Evolutionary conservation across 257 asterid species (phyloP).

Genomic region (Handroanthus guayacan): DNA sequence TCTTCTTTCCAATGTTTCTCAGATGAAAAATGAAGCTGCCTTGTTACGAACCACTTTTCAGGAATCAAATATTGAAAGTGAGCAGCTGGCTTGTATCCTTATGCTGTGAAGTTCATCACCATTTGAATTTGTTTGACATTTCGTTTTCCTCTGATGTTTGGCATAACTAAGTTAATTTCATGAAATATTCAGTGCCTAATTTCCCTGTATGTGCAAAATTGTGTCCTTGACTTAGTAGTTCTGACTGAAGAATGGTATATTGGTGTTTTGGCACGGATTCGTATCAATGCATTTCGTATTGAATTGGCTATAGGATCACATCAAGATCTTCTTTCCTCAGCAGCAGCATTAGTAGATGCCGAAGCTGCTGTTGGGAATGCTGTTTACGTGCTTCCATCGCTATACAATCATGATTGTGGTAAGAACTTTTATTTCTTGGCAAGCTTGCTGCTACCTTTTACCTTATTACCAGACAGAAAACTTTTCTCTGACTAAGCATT

Average conservation of each 20-base stretch:
- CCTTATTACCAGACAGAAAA: slow-evolving; percentile 2
- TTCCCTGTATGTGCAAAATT: slow-evolving; percentile 24
- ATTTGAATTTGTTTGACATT: slow-evolving; percentile 12
- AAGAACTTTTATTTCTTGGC: slow-evolving; percentile 38
- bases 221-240: slow-evolving; percentile 66
- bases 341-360: slow-evolving; percentile 80
- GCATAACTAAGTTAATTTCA: neutral
- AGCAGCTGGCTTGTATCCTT: slow-evolving; percentile 75
- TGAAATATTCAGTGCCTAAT: slow-evolving; percentile 16
- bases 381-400: slow-evolving; percentile 79
- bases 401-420: slow-evolving; percentile 96
- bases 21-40: slow-evolving; percentile 70
- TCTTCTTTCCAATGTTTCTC: slow-evolving; percentile 30
- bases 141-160: slow-evolving; percentile 21
- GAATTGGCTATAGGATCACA: slow-evolving; percentile 73
- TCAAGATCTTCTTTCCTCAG: slow-evolving; percentile 77
- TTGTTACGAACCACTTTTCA: slow-evolving; percentile 63
- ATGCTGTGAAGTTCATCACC: slow-evolving; percentile 31
- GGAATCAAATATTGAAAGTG: slow-evolving; percentile 50
- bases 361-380: slow-evolving; percentile 91
- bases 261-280: slow-evolving; percentile 75
- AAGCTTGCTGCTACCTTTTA: slow-evolving; percentile 23
- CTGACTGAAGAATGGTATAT: slow-evolving; percentile 84
- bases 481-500: neutral
- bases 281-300: slow-evolving; percentile 85